Conservation (phyloP, 345 rosid genomes). For the Anacardium occidentale region DNA sequence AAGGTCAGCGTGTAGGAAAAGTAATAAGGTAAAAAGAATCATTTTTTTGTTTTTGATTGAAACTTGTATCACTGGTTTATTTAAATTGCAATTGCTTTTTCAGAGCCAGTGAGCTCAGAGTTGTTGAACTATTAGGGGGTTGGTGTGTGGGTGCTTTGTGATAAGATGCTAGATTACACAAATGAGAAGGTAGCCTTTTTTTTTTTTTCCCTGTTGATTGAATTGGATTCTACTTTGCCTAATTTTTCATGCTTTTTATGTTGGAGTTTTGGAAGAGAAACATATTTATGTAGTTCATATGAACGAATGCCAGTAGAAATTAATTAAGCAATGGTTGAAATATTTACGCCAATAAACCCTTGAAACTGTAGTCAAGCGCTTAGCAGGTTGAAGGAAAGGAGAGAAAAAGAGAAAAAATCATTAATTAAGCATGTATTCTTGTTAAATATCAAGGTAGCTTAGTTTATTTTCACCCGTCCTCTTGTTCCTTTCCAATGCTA, state of each 20-base stretch:
- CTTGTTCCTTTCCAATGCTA: neutral
- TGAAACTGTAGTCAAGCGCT: neutral
- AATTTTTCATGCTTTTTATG: slow-evolving; percentile 10
- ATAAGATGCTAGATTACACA: slow-evolving; percentile 90
- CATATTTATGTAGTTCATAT: neutral
- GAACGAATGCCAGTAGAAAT: neutral
- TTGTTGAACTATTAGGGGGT: slow-evolving; percentile 88
- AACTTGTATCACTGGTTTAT: neutral
- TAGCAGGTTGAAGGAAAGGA: neutral
- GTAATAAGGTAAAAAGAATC: slow-evolving; percentile 54
- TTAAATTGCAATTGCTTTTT: slow-evolving; percentile 1
- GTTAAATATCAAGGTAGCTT: neutral
- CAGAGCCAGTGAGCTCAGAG: slow-evolving; percentile 91
- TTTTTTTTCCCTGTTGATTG: neutral
- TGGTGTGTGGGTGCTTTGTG: too few relatives aligned
- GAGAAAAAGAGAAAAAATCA: too few relatives aligned
- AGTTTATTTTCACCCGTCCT: too few relatives aligned
- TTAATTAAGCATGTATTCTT: too few relatives aligned
- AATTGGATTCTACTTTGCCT: slow-evolving; percentile 1
- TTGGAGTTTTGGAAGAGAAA: neutral
- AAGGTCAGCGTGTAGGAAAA: slow-evolving; percentile 91
- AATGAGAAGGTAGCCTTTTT: slow-evolving; percentile 59
- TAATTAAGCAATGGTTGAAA: neutral
- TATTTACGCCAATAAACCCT: neutral
- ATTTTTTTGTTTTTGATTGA: neutral